Evolutionary conservation across 768 basidiomycete species (phyloP), one percentile per base, ranked within the genome.

Genomic region (Ramaria rubella): DNA sequence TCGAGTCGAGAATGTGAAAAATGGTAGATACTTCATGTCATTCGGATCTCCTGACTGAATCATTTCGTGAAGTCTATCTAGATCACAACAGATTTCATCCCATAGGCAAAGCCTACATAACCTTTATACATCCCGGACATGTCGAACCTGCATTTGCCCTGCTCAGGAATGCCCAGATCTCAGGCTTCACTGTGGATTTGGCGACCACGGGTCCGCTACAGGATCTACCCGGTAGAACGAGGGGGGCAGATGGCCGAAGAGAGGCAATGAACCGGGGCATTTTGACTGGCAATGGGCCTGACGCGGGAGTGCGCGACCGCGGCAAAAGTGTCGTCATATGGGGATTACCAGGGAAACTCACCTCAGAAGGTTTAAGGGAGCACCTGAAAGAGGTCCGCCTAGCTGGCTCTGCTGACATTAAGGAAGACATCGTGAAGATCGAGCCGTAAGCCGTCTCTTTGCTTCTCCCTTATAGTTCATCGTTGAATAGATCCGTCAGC

Each of bases 1-100:
- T 1, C 55, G 59, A 26, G 52, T 68, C 4, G 64, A 65, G 36
- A 68, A 67, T 48, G 59, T 67, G 24, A 52, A 56, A 19, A 51
- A 57, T 36, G 64, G 69, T 69, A 53, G 40, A 67, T 21, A 48
- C 31, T 44, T 45, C 21, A 19, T 4, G 40, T 42, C 17, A 2
- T 42, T 40, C 6, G 6, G 17, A 33, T 19, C 43, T 24, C 21
- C 36, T 1, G 14, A 23, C 30, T 55, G 12, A 58, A 29, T 30
- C 14, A 55, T 19, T 49, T 19, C 27, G 23, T 21, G 12, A 24
- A 88, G 87, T 83, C 24, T 72, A 77, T 19, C 63, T 87, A 27
- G 73, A 83, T 52, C 87, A 90, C 62, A 61, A 73, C 36, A 77
- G 77, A 51, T 86, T 87, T 68, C 64, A 70, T 23, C 83, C 86